These are phyloP conservation scores for Sclerotinia minor DNA, from an alignment of 2,329 filamentous ascomycete genomes.

Conservation along the genomic window DNA sequence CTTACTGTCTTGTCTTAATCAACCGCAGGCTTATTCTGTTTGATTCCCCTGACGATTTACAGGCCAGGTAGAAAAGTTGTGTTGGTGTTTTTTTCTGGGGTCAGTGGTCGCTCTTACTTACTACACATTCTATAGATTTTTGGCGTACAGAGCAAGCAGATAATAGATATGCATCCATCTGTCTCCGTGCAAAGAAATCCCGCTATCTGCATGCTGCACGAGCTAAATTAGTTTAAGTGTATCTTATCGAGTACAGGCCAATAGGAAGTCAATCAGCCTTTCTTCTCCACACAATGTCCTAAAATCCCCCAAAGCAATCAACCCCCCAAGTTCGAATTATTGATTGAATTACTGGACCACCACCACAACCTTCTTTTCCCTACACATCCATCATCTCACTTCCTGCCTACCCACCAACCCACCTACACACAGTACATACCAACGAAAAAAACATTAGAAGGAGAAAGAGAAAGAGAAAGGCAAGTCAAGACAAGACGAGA, in stretches of 20 bases:
- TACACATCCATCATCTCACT: background rate
- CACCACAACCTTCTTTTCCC: background rate
- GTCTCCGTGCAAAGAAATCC: conserved; percentile 15
- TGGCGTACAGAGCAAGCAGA: background rate
- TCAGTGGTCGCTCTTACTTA: too few species aligned
- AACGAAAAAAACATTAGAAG: background rate
- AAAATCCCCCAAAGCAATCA: background rate
- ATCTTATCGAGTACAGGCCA: conserved; percentile 22
- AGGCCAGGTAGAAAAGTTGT: too few species aligned
- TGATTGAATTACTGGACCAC: background rate
- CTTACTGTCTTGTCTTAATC: background rate
- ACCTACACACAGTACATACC: background rate
- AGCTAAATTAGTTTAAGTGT: conserved; percentile 18
- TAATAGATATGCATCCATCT: background rate
- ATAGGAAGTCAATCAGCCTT: background rate
- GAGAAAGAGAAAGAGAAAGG: background rate
- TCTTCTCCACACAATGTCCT: conserved; percentile 6
- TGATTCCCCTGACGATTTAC: background rate
- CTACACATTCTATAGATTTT: background rate
- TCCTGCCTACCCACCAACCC: background rate
- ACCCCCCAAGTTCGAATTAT: background rate
- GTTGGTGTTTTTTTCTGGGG: too few species aligned
- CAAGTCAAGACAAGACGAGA: too few species aligned
- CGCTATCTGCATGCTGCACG: conserved; percentile 23
- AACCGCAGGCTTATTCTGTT: background rate